These are phyloP conservation scores for Dactylis glomerata DNA, from an alignment of 176 grass and related monocot species.

Conservation along the genomic window DNA sequence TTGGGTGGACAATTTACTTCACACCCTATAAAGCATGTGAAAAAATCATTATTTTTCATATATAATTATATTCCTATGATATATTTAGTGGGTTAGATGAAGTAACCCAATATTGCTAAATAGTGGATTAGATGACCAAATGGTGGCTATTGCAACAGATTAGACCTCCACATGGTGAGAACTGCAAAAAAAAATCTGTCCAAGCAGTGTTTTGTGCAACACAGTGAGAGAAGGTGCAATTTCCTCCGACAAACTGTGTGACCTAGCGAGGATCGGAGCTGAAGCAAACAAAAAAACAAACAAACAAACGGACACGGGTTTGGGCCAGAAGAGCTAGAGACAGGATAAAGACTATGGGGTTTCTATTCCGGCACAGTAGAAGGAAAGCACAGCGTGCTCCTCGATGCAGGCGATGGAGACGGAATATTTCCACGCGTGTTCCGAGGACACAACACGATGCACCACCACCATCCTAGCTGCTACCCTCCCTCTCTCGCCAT, in stretches of 20 bases:
- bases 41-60: too few species aligned
- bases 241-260: neutral
- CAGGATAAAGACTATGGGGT: constrained; percentile 23
- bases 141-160: too few species aligned
- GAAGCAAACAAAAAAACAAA: neutral
- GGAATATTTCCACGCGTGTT: constrained; percentile 48
- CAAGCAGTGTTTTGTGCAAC: too few species aligned
- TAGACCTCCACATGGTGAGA: too few species aligned
- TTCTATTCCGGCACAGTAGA: constrained; percentile 19
- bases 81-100: too few species aligned
- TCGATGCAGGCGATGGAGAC: neutral
- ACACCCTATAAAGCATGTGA: too few species aligned
- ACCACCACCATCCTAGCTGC: neutral
- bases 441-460: constrained; percentile 28
- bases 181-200: too few species aligned
- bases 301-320: neutral
- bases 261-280: neutral
- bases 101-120: too few species aligned
- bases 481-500: neutral
- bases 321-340: neutral
- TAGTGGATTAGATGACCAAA: too few species aligned
- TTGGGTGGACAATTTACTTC: too few species aligned
- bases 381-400: constrained; percentile 22
- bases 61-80: too few species aligned
- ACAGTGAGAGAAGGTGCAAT: too few species aligned